phyloP scores from a whole-genome alignment of 768 basidiomycete genomes.

The Tricholoma terreum region DNA sequence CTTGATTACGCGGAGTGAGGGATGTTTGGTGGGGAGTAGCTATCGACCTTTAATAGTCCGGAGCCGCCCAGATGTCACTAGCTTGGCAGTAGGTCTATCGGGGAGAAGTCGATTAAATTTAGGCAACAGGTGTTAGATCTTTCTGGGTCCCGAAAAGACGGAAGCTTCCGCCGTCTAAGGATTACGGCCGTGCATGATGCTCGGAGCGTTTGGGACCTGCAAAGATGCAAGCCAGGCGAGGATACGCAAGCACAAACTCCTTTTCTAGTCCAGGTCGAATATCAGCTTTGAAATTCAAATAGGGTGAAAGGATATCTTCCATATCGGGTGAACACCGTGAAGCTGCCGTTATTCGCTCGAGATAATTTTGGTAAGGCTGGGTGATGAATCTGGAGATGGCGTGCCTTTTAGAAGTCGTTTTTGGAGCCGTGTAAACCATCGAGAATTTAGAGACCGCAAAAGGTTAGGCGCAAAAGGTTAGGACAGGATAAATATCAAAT shows the following conservation, averaged over 20 bases:
- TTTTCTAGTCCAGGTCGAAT: constrained; percentile 17
- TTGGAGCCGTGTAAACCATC: constrained; percentile 24
- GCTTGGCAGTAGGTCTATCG: constrained; percentile 37
- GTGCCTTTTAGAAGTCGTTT: constrained; percentile 41
- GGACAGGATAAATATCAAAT: constrained; percentile 22
- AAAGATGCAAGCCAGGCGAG: constrained; percentile 20
- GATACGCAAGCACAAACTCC: constrained; percentile 7
- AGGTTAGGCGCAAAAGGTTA: constrained; percentile 48
- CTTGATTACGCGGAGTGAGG: constrained; percentile 24
- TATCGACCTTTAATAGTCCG: constrained; percentile 44
- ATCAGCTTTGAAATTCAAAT: constrained; percentile 18
- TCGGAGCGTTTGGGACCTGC: constrained; percentile 37
- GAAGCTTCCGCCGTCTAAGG: constrained; percentile 32
- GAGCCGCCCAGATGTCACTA: constrained; percentile 40
- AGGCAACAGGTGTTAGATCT: constrained; percentile 35
- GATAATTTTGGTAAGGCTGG: constrained; percentile 33
- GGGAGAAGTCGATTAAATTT: constrained; percentile 38
- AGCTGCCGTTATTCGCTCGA: constrained; percentile 19
- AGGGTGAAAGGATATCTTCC: constrained; percentile 10
- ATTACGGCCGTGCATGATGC: constrained; percentile 34
- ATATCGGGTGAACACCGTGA: constrained; percentile 26
- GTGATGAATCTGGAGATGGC: constrained; percentile 38
- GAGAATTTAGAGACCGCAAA: constrained; percentile 36
- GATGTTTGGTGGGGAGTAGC: constrained; percentile 17
- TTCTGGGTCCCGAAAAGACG: constrained; percentile 40